Base-by-base conservation (phyloP, 2,329 filamentous ascomycete species). In the Tolypocladium ovalisporum region DNA sequence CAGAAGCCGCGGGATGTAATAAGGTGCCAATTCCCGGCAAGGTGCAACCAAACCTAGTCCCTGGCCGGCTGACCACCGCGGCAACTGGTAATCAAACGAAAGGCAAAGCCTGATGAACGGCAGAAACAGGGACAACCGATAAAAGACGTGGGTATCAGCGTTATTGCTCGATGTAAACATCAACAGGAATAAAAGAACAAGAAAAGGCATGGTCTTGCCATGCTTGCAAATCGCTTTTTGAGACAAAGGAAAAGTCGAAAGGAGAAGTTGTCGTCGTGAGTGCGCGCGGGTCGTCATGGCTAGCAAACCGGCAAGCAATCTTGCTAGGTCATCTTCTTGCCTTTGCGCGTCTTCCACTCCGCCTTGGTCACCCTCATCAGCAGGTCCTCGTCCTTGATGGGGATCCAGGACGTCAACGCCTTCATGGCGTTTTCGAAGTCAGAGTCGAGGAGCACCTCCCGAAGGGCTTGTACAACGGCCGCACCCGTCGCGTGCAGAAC, bases 371-470 rank as follows among this genome's bases (percentile, higher is more conserved):
- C 90, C 65, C 86, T 87, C 90, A 99, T 96, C 66, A 99, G 79
- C 58, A 96, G 74, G 69, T 97, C 91, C 68, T 96, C 90, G 66
- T 99, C 93, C 72, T 90, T 90, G 70, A 99, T 87, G 24, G 93
- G 91, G 51, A 97, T 87, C 85, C 90, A 96, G 57, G 88, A 91
- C 35, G 94, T 97, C 61, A 99, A 78, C 9, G 92, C 88, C 75
- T 97, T 97, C 94, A 99, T 99, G 52, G 89, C 89, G 67, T 95
- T 96, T 71, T 99, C 94, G 71, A 97, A 99, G 70, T 99, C 94
- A 22, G 89, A 90, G 66, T 95, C 91, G 7, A 97, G 77, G 36
- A 99, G 79, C 55, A 96, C 90, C 61, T 96, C 90, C 40, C 90
- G 81, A 63, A 94, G 89, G 22, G 90, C 92, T 69, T 96, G 90